A percentile compares a stretch with the other conserved stretches of the same genome.
phyloP scores from a whole-genome alignment of 2,329 filamentous ascomycete species.

The Ceratocystis smalleyi region DNA sequence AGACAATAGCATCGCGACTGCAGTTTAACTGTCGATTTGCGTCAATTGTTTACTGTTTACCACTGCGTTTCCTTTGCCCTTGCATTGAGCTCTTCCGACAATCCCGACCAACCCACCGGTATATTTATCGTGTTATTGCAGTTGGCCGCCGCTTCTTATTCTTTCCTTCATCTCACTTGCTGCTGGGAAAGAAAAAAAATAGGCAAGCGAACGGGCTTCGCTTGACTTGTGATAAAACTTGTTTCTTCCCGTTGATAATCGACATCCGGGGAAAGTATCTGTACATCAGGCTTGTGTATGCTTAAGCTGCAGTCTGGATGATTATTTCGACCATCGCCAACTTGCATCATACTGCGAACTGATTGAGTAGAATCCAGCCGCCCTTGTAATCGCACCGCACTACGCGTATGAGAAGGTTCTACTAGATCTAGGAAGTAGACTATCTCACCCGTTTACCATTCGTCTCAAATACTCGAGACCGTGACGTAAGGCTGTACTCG shows the following conservation, averaged over 20 bases:
- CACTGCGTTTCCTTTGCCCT: neutral
- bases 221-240: neutral
- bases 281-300: neutral
- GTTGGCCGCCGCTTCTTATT: neutral
- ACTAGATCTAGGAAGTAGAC: neutral
- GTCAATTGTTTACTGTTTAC: neutral
- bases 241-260: neutral
- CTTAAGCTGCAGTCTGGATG: neutral
- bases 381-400: neutral
- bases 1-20: neutral
- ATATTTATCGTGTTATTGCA: neutral
- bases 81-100: neutral
- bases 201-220: neutral
- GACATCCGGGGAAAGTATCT: neutral
- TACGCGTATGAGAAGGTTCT: neutral
- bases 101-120: neutral
- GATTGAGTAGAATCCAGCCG: neutral
- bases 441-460: neutral
- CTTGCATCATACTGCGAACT: neutral
- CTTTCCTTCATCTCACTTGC: neutral
- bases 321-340: neutral
- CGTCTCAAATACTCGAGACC: neutral
- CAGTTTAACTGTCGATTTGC: conserved; percentile 2
- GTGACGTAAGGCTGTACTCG: neutral
- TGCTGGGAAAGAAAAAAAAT: neutral